Percentiles rank a stretch among this genome's conserved stretches.
These are phyloP conservation scores for Fusarium cicatricum DNA, from an alignment of 2,329 filamentous ascomycete species.

Conservation along the genomic window DNA sequence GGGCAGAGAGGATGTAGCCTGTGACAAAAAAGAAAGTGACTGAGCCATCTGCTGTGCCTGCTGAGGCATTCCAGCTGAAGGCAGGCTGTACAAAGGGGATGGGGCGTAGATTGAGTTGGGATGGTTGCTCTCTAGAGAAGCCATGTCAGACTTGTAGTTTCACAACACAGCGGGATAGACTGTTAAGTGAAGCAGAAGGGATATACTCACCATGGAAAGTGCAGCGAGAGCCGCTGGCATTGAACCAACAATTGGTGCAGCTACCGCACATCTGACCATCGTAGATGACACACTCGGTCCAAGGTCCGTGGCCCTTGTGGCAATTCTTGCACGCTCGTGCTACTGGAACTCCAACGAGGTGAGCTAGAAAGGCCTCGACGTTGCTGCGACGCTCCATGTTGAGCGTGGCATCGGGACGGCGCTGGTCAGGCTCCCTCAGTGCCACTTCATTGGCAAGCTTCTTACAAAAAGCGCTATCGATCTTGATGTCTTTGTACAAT, in stretches of 20 bases:
- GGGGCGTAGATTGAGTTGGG: conserved; percentile 20
- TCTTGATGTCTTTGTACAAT: conserved; percentile 58
- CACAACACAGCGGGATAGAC: neutral
- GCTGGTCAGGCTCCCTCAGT: conserved; percentile 59
- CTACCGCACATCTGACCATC: conserved; percentile 68
- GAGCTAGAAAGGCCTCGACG: conserved; percentile 66
- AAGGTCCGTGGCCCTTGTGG: conserved; percentile 67
- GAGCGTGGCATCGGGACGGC: conserved; percentile 61
- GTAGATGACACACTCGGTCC: conserved; percentile 66
- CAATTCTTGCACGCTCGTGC: conserved; percentile 66
- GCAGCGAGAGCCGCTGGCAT: conserved; percentile 66
- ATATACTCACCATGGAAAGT: conserved; percentile 64
- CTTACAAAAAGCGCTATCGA: conserved; percentile 64
- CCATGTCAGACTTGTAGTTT: conserved; percentile 6
- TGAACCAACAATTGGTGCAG: conserved; percentile 71
- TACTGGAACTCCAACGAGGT: conserved; percentile 61
- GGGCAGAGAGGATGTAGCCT: neutral
- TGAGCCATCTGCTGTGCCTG: neutral
- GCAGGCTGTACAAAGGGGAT: neutral
- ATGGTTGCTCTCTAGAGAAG: conserved; percentile 33
- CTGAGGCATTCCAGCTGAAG: conserved; percentile 14
- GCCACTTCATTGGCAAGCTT: conserved; percentile 60
- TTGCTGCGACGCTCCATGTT: conserved; percentile 67
- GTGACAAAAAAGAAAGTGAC: neutral
- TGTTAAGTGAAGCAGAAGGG: too few relatives aligned